Evolutionary conservation across 805 yeast species (phyloP).

Genomic region (Metschnikowia noctiluminum): DNA sequence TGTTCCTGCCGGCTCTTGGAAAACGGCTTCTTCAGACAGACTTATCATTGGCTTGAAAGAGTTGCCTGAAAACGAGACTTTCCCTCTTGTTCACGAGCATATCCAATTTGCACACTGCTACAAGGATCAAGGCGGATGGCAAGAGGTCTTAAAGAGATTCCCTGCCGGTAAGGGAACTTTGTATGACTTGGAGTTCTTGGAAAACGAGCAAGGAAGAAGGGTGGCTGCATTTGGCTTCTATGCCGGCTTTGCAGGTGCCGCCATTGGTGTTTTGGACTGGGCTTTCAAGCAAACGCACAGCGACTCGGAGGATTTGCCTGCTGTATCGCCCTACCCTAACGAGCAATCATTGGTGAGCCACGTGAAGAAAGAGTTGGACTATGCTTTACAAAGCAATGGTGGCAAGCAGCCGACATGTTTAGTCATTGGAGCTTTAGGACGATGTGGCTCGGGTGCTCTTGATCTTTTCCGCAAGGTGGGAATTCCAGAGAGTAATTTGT

Average conservation of each 20-base stretch:
- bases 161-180: conserved; percentile 87
- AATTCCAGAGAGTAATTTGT: conserved; percentile 76
- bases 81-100: conserved; percentile 94
- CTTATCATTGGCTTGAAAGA: conserved; percentile 93
- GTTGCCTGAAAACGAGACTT: conserved; percentile 81
- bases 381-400: conserved; percentile 55
- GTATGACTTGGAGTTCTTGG: conserved; percentile 92
- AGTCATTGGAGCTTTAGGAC: conserved; percentile 95
- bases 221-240: conserved; percentile 99
- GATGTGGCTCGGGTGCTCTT: conserved; percentile 98
- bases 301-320: conserved; percentile 68
- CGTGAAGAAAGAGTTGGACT: conserved; percentile 55
- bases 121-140: conserved; percentile 97
- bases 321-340: conserved; percentile 77
- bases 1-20: conserved; percentile 95
- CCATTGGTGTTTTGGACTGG: conserved; percentile 93
- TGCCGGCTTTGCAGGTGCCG: conserved; percentile 99
- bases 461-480: conserved; percentile 81
- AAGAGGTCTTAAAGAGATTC: conserved; percentile 82
- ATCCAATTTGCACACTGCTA: conserved; percentile 99
- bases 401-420: conserved; percentile 73
- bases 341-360: conserved; percentile 73
- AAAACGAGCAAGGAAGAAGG: conserved; percentile 93
- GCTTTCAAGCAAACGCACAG: conserved; percentile 78
- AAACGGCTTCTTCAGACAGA: conserved; percentile 82